Percentiles rank a stretch among this genome's conserved stretches.
phyloP scores from a whole-genome alignment of 352 stramenopile genomes.

The Phytophthora sp. region DNA sequence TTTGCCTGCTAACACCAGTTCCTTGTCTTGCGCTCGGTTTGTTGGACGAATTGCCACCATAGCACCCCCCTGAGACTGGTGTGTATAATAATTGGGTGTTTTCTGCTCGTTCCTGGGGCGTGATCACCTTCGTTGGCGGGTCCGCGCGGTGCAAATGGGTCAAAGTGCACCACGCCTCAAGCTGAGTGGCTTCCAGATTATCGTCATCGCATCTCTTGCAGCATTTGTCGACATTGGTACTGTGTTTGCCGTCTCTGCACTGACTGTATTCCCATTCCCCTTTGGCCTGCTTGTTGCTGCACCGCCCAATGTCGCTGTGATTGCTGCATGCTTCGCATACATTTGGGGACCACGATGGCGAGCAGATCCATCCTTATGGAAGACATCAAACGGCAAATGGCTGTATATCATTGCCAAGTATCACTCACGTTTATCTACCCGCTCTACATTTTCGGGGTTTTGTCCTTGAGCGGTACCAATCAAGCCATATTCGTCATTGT shows the following conservation, averaged over 20 bases:
- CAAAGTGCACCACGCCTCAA: background rate
- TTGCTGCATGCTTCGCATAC: background rate
- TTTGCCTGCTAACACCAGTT: background rate
- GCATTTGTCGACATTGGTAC: background rate
- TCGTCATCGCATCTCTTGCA: background rate
- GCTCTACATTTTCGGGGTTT: background rate
- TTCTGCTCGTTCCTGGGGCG: background rate
- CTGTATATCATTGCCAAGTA: background rate
- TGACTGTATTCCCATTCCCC: background rate
- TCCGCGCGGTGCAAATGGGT: background rate
- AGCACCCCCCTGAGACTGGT: background rate
- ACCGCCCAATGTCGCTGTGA: background rate
- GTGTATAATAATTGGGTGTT: background rate
- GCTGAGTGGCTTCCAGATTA: background rate
- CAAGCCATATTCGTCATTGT: background rate
- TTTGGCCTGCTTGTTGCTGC: background rate
- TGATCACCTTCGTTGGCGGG: background rate
- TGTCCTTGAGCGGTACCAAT: background rate
- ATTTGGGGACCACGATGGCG: background rate
- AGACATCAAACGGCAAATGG: background rate
- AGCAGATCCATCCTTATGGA: background rate
- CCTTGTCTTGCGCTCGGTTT: background rate
- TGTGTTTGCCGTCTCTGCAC: background rate
- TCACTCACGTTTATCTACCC: background rate
- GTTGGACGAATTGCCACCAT: background rate